Evolutionary conservation across 768 basidiomycete genomes (phyloP).

Genomic region (Leucosporidium yakuticum): DNA sequence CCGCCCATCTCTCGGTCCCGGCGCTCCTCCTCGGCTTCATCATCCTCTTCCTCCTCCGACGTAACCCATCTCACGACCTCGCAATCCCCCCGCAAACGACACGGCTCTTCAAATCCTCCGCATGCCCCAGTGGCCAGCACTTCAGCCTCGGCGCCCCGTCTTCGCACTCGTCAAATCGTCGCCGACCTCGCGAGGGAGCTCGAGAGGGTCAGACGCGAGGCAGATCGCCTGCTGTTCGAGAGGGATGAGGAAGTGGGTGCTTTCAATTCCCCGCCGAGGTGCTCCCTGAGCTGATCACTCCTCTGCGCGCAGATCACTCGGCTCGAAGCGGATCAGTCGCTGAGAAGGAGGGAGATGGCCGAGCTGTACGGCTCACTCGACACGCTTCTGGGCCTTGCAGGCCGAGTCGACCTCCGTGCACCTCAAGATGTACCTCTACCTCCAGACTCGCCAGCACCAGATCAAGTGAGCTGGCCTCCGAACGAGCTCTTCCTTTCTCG

Average conservation of each 20-base stretch:
- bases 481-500: background rate
- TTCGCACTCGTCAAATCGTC: background rate
- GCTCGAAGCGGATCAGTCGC: constrained; percentile 6
- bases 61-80: background rate
- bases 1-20: background rate
- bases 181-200: constrained; percentile 1
- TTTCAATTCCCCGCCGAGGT: background rate
- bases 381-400: background rate
- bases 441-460: background rate
- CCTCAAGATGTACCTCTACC: background rate
- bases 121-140: background rate
- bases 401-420: background rate
- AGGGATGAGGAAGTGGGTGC: background rate
- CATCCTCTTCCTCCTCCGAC: constrained; percentile 1
- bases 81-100: background rate
- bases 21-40: background rate
- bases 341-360: background rate
- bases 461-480: background rate
- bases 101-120: background rate
- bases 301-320: constrained; percentile 5
- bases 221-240: background rate
- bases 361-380: constrained; percentile 15
- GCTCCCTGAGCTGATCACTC: background rate
- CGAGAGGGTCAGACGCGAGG: background rate
- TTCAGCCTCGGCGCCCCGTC: background rate